Conservation (phyloP, 2,329 filamentous ascomycete species). For the Dendrostoma leiphaemia region DNA sequence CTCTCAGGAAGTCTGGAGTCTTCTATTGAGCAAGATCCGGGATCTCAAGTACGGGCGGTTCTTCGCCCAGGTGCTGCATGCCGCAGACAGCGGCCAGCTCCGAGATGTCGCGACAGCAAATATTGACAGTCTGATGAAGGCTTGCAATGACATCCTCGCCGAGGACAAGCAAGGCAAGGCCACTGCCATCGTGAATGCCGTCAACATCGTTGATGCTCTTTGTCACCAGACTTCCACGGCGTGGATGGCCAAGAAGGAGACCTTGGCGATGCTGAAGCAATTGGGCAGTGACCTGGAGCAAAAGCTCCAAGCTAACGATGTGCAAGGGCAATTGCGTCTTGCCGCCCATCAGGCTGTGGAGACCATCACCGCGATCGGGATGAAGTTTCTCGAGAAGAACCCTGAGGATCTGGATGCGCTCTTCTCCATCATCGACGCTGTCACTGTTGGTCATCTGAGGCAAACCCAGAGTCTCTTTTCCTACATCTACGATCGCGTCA, state of each 20-base stretch:
- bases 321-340: conserved; percentile 72
- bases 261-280: conserved; percentile 57
- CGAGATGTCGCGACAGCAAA: conserved; percentile 73
- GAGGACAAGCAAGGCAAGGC: conserved; percentile 69
- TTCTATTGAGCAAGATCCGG: conserved; percentile 75
- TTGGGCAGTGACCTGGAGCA: conserved; percentile 77
- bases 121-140: conserved; percentile 67
- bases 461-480: conserved; percentile 71
- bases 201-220: conserved; percentile 81
- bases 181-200: conserved; percentile 76
- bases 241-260: conserved; percentile 71
- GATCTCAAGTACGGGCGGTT: conserved; percentile 88
- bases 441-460: conserved; percentile 81
- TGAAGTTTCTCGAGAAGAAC: conserved; percentile 72
- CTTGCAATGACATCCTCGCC: conserved; percentile 60
- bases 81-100: conserved; percentile 71
- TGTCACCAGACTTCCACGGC: conserved; percentile 63
- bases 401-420: conserved; percentile 78
- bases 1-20: conserved; percentile 79
- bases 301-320: conserved; percentile 66
- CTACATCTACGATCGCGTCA: conserved; percentile 83
- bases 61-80: conserved; percentile 79
- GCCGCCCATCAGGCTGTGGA: conserved; percentile 87
- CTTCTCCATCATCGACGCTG: conserved; percentile 78
- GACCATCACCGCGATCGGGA: conserved; percentile 82